Evolutionary conservation across 352 stramenopile species (phyloP).

Genomic region (Pythium phragmiticola): DNA sequence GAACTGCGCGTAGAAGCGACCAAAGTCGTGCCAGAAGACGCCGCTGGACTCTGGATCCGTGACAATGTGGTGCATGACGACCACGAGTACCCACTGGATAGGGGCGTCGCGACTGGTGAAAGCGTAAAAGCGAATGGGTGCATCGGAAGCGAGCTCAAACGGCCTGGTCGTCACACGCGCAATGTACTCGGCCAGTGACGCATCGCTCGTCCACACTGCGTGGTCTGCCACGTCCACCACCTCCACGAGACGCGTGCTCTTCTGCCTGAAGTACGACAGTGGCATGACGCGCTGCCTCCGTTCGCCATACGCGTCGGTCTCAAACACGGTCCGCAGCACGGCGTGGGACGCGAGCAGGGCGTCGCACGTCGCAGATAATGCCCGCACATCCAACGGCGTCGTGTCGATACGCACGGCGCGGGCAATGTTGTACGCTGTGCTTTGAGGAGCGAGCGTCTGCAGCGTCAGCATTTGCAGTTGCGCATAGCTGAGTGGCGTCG

Average conservation of each 20-base stretch:
- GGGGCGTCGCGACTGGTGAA: constrained; percentile 11
- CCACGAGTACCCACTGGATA: constrained; percentile 33
- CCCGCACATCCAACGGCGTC: constrained; percentile 21
- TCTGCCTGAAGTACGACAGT: constrained; percentile 15
- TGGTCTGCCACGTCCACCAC: neutral
- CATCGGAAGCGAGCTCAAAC: constrained; percentile 39
- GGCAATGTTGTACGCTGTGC: constrained; percentile 54
- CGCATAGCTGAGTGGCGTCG: constrained; percentile 39
- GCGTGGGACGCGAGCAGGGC: constrained; percentile 43
- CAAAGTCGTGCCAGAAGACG: constrained; percentile 49
- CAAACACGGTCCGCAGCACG: constrained; percentile 45
- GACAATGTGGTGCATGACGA: constrained; percentile 59
- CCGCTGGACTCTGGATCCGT: constrained; percentile 45
- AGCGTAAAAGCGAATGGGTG: constrained; percentile 41
- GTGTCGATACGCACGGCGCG: constrained; percentile 32
- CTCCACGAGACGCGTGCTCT: neutral
- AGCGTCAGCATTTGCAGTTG: constrained; percentile 64
- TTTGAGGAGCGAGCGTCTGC: constrained; percentile 38
- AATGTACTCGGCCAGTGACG: constrained; percentile 26
- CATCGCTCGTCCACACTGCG: neutral
- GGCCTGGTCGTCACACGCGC: constrained; percentile 21
- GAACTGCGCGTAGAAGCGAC: constrained; percentile 25
- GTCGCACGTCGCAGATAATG: constrained; percentile 30
- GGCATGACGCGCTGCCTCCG: constrained; percentile 35
- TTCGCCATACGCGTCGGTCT: constrained; percentile 28